A percentile compares a stretch with the other conserved stretches of the same genome.
These are phyloP conservation scores for Kazachstania sp. DNA, from an alignment of 1,139 yeast species.

Conservation along the genomic window DNA sequence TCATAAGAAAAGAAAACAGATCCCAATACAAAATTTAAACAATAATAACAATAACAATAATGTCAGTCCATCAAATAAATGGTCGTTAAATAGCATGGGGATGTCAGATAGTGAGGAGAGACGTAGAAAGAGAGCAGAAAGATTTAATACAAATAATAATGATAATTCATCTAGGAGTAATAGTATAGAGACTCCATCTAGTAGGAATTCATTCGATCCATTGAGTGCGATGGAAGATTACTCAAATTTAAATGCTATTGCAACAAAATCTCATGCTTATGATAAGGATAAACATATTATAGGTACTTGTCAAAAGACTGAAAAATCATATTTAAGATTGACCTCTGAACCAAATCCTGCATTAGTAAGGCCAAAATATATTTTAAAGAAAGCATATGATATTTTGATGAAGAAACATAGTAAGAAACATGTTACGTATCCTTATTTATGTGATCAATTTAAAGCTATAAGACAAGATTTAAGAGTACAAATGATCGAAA, in stretches of 20 bases:
- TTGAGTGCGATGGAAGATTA: conserved; percentile 25
- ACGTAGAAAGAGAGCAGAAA: conserved; percentile 25
- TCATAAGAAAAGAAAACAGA: background rate
- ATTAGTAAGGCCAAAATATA: conserved; percentile 61
- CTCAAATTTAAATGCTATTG: conserved; percentile 27
- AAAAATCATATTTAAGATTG: conserved; percentile 70
- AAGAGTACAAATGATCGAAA: conserved; percentile 82
- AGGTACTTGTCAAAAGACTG: conserved; percentile 59
- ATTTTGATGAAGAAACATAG: conserved; percentile 49
- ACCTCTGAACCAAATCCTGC: conserved; percentile 91
- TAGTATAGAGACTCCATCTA: background rate
- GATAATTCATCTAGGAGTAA: background rate
- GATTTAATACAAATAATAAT: conserved; percentile 14
- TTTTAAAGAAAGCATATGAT: conserved; percentile 52
- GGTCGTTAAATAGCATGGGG: conserved; percentile 2
- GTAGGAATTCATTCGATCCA: conserved; percentile 7
- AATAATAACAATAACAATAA: background rate
- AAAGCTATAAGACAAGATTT: conserved; percentile 89
- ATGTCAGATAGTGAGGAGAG: conserved; percentile 14
- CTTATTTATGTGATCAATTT: conserved; percentile 79
- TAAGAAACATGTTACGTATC: conserved; percentile 47
- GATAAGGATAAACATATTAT: conserved; percentile 39
- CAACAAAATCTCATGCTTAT: conserved; percentile 26
- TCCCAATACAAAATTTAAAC: background rate
- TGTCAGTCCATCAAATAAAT: background rate